Conservation (phyloP, 2,329 filamentous ascomycete species). For the Capronia coronata region DNA sequence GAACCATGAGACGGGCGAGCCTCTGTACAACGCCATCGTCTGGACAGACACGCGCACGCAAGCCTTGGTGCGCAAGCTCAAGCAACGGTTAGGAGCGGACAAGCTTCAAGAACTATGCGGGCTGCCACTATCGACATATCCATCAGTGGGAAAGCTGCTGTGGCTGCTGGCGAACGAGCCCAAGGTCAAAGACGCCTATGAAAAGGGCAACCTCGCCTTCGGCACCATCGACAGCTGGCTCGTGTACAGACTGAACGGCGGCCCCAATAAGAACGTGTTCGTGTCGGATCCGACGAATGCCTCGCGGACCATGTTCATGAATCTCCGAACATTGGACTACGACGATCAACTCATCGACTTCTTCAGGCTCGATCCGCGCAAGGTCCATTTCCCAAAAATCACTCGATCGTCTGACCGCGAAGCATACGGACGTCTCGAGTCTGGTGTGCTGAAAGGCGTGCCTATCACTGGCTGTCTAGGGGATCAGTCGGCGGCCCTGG, state of each 20-base stretch:
- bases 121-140: slow-evolving; percentile 79
- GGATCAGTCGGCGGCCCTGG: slow-evolving; percentile 80
- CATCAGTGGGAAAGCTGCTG: slow-evolving; percentile 73
- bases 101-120: slow-evolving; percentile 66
- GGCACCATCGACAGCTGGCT: slow-evolving; percentile 87
- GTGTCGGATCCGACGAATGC: slow-evolving; percentile 86
- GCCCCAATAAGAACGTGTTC: slow-evolving; percentile 57
- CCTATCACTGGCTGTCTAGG: slow-evolving; percentile 75
- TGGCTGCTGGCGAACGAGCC: slow-evolving; percentile 75
- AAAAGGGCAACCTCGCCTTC: slow-evolving; percentile 68
- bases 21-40: slow-evolving; percentile 79
- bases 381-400: slow-evolving; percentile 71
- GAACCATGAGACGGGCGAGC: slow-evolving; percentile 72
- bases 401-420: slow-evolving; percentile 69
- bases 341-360: slow-evolving; percentile 70
- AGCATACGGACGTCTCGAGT: slow-evolving; percentile 62
- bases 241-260: slow-evolving; percentile 72
- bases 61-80: slow-evolving; percentile 69
- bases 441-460: slow-evolving; percentile 60
- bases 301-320: slow-evolving; percentile 90
- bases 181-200: slow-evolving; percentile 66
- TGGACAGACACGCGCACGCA: slow-evolving; percentile 84
- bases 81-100: slow-evolving; percentile 59
- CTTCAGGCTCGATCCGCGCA: slow-evolving; percentile 66
- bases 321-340: slow-evolving; percentile 72